Evolutionary conservation across 257 asterid genomes (phyloP), one percentile per base, ranked within the genome.

Genomic region (Plantago major): DNA sequence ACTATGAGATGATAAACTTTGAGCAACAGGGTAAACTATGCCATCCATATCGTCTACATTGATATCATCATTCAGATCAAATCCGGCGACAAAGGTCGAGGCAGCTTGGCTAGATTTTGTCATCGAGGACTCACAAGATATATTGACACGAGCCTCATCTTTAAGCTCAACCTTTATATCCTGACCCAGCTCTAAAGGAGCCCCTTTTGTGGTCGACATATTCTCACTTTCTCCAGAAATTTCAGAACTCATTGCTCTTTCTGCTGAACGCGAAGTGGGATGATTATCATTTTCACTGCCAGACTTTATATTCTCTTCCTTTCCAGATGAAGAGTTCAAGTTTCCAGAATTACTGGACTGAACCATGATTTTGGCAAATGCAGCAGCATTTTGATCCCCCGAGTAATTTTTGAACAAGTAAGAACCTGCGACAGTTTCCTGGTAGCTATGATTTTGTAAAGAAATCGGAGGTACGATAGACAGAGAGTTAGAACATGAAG

Each of bases 11-110:
- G 81, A 62, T 13, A 43, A 22, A 19, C 62, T 59, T 71, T 52
- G 71, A 55, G 30, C 44, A 47, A 30, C 63, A 9, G 78, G 73
- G 56, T 69, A 66, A 38, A 67, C 63, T 66, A 33, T 50, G 49
- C 68, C 73, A 22, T 56, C 79, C n/a, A 22, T 19, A 44, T 19
- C 75, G 42, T 76, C 50, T 16, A 48, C 60, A 60, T 66, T 60
- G 17, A 76, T 66, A 62, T 81, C 86, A 50, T 84, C 81, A 16
- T 84, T 84, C 19, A 84, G 79, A 77, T 84, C 89, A 62, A 84
- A 79, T 63, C 73, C 72, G 67, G 66, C 73, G 19, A 60, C 40
- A 50, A 38, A 50, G 11, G 63, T 26, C 40, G 16, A 10, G 3
- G 66, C 38, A 67, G 17, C 67, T 58, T 58, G 44, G 15, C 65